Evolutionary conservation across 148 eudicot genomes (phyloP).

Genomic region (Chenopodium suecicum): DNA sequence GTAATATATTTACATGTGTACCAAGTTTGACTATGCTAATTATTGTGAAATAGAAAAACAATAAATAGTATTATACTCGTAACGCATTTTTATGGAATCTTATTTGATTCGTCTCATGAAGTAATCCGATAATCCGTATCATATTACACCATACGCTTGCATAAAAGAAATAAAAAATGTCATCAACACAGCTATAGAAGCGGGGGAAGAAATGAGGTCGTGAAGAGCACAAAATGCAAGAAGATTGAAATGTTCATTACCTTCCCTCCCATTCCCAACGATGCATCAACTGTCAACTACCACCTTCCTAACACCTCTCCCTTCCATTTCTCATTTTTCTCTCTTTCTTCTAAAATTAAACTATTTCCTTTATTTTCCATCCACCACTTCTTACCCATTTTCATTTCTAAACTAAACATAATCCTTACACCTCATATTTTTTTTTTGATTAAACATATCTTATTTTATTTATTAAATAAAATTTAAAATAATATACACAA

Average conservation of each 20-base stretch:
- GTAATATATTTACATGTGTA: too few species aligned
- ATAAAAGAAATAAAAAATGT: not conserved
- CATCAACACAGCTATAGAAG: not conserved
- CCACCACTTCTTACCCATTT: not conserved
- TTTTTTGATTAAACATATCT: not conserved
- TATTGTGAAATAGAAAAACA: too few species aligned
- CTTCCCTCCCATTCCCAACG: not conserved
- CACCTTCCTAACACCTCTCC: not conserved
- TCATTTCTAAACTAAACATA: not conserved
- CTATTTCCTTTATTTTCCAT: not conserved
- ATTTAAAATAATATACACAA: not conserved
- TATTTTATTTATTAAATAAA: not conserved
- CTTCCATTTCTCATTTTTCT: too few species aligned
- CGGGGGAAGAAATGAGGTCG: constrained; percentile 8
- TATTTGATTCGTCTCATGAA: too few species aligned
- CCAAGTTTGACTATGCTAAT: too few species aligned
- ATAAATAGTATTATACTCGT: too few species aligned
- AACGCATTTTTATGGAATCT: too few species aligned
- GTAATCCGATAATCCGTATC: too few species aligned
- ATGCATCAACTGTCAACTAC: constrained; percentile 2
- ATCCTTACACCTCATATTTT: not conserved
- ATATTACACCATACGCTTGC: too few species aligned
- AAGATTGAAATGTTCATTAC: constrained; percentile 4
- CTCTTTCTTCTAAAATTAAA: constrained; percentile 17
- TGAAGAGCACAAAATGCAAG: constrained; percentile 27